These are phyloP conservation scores for Lasiodiplodia hormozganensis DNA, from an alignment of 2,329 filamentous ascomycete genomes.

Conservation along the genomic window DNA sequence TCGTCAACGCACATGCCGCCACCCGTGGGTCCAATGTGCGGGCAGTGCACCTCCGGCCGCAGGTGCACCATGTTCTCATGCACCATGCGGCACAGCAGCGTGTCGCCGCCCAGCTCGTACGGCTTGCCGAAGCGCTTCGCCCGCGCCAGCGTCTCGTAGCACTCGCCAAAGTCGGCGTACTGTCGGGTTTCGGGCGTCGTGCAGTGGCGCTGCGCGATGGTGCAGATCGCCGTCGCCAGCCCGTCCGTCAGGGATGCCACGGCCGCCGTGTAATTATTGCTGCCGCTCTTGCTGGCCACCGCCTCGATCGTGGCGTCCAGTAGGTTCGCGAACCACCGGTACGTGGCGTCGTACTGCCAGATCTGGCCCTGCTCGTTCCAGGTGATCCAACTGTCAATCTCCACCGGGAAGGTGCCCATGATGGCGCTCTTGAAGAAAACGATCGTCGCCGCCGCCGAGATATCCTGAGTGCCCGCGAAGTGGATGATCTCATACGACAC, in stretches of 20 bases:
- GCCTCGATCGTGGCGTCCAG: slow-evolving; percentile 35
- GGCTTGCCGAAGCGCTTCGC: slow-evolving; percentile 41
- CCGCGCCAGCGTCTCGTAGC: slow-evolving; percentile 39
- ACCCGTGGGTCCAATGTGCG: slow-evolving; percentile 44
- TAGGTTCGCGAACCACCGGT: slow-evolving; percentile 42
- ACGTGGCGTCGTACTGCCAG: slow-evolving; percentile 44
- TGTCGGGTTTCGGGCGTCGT: slow-evolving; percentile 37
- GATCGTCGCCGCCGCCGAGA: slow-evolving; percentile 39
- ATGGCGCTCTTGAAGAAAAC: slow-evolving; percentile 38
- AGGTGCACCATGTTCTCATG: slow-evolving; percentile 47
- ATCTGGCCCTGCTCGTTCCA: slow-evolving; percentile 41
- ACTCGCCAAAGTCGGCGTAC: slow-evolving; percentile 35
- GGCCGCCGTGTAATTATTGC: neutral
- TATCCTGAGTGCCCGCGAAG: slow-evolving; percentile 44
- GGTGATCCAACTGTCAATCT: slow-evolving; percentile 45
- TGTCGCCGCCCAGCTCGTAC: slow-evolving; percentile 46
- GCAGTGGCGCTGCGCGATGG: slow-evolving; percentile 36
- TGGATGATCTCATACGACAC: slow-evolving; percentile 39
- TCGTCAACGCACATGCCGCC: slow-evolving; percentile 45
- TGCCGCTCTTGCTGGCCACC: neutral
- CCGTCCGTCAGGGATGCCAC: neutral
- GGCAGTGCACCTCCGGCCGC: slow-evolving; percentile 46
- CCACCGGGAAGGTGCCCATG: slow-evolving; percentile 39
- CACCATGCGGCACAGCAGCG: slow-evolving; percentile 46
- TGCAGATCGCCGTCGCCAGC: slow-evolving; percentile 39